Conservation (phyloP, 164 flowering plant species). For the Malania oleifera region DNA sequence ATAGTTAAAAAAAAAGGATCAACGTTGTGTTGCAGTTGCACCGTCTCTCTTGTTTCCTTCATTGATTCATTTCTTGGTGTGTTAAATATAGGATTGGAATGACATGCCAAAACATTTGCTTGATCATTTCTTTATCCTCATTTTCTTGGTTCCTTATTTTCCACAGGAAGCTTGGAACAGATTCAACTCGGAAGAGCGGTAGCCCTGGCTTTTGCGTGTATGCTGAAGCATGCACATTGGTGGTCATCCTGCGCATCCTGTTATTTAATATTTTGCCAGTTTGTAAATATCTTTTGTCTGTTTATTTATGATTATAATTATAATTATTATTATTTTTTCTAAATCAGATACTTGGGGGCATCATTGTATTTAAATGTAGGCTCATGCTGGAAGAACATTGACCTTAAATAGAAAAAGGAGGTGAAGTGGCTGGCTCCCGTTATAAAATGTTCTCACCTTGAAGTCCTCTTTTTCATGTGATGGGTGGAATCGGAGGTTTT, state of each 20-base stretch:
- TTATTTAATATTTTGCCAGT: conserved; percentile 8
- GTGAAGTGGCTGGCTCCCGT: too few relatives aligned
- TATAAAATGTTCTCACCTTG: too few relatives aligned
- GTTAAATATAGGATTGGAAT: neutral
- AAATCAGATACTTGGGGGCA: neutral
- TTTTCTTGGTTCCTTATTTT: neutral
- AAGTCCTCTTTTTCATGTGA: too few relatives aligned
- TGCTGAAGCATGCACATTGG: neutral
- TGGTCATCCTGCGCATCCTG: conserved; percentile 3
- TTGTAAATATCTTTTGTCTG: conserved; percentile 1
- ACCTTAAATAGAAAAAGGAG: neutral
- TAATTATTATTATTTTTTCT: too few relatives aligned
- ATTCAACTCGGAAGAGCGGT: conserved; percentile 65
- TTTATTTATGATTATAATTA: neutral
- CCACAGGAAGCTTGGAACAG: conserved; percentile 62
- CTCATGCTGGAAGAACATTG: conserved; percentile 7
- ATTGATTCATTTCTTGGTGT: too few relatives aligned
- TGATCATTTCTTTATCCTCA: neutral
- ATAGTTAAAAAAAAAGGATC: too few relatives aligned
- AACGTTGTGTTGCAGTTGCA: too few relatives aligned
- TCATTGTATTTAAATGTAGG: conserved; percentile 4
- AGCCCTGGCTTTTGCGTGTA: conserved; percentile 9
- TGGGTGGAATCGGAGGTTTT: too few relatives aligned
- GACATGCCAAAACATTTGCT: neutral
- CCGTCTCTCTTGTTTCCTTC: too few relatives aligned